Evolutionary conservation across 2,329 filamentous ascomycete species (phyloP).

Genomic region (Penicillium italicum): DNA sequence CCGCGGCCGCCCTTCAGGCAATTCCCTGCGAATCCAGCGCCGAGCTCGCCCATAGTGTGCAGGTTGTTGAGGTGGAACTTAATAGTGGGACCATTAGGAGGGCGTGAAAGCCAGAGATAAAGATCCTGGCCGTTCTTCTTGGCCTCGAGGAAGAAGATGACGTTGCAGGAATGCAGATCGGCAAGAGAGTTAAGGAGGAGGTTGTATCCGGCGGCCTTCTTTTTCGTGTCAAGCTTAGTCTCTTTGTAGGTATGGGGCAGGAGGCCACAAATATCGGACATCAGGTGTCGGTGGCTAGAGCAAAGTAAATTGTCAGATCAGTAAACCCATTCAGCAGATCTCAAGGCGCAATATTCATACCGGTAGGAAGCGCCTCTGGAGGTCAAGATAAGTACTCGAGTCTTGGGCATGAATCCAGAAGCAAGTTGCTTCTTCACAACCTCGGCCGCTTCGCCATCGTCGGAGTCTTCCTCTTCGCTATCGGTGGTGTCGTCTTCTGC

Average conservation of each 20-base stretch:
- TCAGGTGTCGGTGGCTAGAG: constrained; percentile 79
- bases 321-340: not conserved
- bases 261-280: constrained; percentile 83
- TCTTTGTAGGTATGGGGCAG: constrained; percentile 92
- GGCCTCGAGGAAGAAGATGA: constrained; percentile 91
- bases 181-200: constrained; percentile 73
- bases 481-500: constrained; percentile 39
- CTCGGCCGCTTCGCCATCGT: constrained; percentile 25
- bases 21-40: constrained; percentile 80
- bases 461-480: constrained; percentile 35
- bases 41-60: constrained; percentile 94
- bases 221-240: constrained; percentile 95
- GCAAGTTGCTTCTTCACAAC: constrained; percentile 34
- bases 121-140: constrained; percentile 84
- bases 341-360: constrained; percentile 44
- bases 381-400: constrained; percentile 79
- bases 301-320: constrained; percentile 16
- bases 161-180: constrained; percentile 88
- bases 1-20: constrained; percentile 91
- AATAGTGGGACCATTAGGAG: constrained; percentile 74
- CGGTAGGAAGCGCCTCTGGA: constrained; percentile 88
- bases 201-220: constrained; percentile 58
- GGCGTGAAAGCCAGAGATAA: constrained; percentile 89
- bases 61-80: constrained; percentile 58
- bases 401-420: constrained; percentile 43